Evolutionary conservation across 441 rosid genomes (phyloP), one percentile per base, ranked within the genome.

Genomic region (Metrosideros polymorpha): DNA sequence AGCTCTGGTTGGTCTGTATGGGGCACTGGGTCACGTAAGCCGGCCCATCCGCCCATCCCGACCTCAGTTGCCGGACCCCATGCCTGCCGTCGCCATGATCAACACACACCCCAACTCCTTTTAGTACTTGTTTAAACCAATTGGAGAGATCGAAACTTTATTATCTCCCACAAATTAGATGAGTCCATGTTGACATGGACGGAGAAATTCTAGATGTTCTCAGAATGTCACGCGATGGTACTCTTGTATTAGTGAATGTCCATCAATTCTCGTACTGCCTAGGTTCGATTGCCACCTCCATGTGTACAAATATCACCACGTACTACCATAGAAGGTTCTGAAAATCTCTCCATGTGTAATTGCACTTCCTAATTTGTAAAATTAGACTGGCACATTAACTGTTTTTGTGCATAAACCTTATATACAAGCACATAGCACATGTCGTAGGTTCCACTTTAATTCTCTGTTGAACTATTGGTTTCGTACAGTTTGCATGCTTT

Each of bases 1-100:
- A 90, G 10, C 88, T 86, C 84, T 89, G 92, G 54, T 86, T 87
- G 32, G 89, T 85, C 56, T 85, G 91, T 15, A 90, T 89, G 27
- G 92, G 92, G 85, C 92, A 90, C 29, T 90, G 92, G 4, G 92
- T 89, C 39, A 90, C 45, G 61, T 90, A 90, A 30, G 91, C 83
- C 1, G 92, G 92, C 27, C 92, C 92, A 50, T 90, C 92, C 10
- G 88, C 82, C 91, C 92, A 90, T n/a, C 87, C 90, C 6, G 66
- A 86, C 32, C 86, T 82, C 19, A 89, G 86, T 85, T 90, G 92
- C 85, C 91, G 85, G 17, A 89, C 59, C 15, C 91, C 92, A 47
- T 90, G 92, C 92, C 92, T 90, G 90, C 53, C 39, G 4, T 15
- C 32, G 2, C 83, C 59, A 63, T 24, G 27, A 22, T 39, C 4